Evolutionary conservation across 768 basidiomycete species (phyloP), one percentile per base, ranked within the genome.

Genomic region (Amanita pseudoporphyria): DNA sequence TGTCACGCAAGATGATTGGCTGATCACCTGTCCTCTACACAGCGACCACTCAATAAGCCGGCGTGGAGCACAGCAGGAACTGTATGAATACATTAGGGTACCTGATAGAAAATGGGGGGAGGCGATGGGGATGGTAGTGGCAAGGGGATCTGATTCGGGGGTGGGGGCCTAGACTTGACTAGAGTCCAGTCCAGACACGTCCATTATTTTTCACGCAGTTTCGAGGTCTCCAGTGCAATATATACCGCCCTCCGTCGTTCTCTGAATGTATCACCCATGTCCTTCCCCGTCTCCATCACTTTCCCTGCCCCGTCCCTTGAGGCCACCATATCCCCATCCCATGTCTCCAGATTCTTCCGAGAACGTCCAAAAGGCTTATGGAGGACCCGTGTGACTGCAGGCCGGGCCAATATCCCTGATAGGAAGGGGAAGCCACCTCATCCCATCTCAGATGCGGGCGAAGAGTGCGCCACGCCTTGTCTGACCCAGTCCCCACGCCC

Each of bases 51-150:
- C n/a, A n/a, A n/a, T n/a, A n/a, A n/a, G n/a, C n/a, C n/a, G n/a
- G n/a, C n/a, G n/a, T n/a, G n/a, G n/a, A n/a, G n/a, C n/a, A n/a
- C n/a, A n/a, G n/a, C n/a, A n/a, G n/a, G n/a, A n/a, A n/a, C n/a
- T n/a, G n/a, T n/a, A n/a, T n/a, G n/a, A n/a, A n/a, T n/a, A 10
- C 16, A 52, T 55, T 82, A 1, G 71, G 67, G 21, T 97, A 93
- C 68, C 68, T 99, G 53, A 55, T 81, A 1, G 93, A 96, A 68
- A 86, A 82, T 58, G 87, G 87, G 22, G 79, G 81, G 19, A 71
- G 76, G 50, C 72, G 72, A 52, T 71, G 83, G 14, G 75, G 77
- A 14, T 81, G 81, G 77, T 83, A 58, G 51, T 24, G 51, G 33
- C 33, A 31, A n/a, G n/a, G n/a, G 36, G 47, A 42, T n/a, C 51